Conservation (phyloP, 1,139 yeast species). For the Protomyces inundatus region DNA sequence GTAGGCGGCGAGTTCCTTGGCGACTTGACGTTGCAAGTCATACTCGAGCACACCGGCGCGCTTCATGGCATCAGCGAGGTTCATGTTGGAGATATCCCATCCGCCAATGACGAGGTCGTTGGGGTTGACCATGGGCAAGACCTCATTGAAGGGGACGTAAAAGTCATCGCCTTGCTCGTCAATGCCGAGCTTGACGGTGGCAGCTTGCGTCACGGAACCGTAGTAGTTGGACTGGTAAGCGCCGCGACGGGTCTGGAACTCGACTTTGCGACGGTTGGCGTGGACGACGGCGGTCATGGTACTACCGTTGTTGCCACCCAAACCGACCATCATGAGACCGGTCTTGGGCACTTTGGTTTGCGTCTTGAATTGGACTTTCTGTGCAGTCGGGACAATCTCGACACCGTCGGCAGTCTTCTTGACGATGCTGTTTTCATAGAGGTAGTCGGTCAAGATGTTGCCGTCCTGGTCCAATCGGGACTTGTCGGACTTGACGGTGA, state of each 20-base stretch:
- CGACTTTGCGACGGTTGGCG: conserved; percentile 75
- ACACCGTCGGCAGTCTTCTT: conserved; percentile 51
- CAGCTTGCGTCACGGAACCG: conserved; percentile 93
- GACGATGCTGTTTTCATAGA: conserved; percentile 63
- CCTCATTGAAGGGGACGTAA: conserved; percentile 84
- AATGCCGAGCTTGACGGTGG: conserved; percentile 85
- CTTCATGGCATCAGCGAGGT: conserved; percentile 71
- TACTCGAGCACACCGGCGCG: conserved; percentile 84
- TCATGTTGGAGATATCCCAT: conserved; percentile 80
- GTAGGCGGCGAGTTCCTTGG: conserved; percentile 56
- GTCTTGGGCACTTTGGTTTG: conserved; percentile 78
- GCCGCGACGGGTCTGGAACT: conserved; percentile 81
- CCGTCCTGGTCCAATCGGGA: conserved; percentile 48
- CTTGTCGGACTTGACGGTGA: conserved; percentile 36
- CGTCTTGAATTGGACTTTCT: conserved; percentile 78
- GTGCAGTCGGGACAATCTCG: conserved; percentile 64
- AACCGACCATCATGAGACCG: conserved; percentile 79
- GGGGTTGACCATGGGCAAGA: conserved; percentile 84
- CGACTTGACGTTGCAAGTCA: conserved; percentile 73
- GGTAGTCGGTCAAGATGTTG: conserved; percentile 54
- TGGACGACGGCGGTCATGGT: conserved; percentile 79
- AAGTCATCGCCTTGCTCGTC: conserved; percentile 78
- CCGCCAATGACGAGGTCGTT: conserved; percentile 88
- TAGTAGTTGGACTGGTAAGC: conserved; percentile 76
- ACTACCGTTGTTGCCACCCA: conserved; percentile 96